A percentile compares a stretch with the other conserved stretches of the same genome.
These are phyloP conservation scores for Fragilariopsis cylindrus DNA, from an alignment of 108 stramenopile species.

Conservation along the genomic window DNA sequence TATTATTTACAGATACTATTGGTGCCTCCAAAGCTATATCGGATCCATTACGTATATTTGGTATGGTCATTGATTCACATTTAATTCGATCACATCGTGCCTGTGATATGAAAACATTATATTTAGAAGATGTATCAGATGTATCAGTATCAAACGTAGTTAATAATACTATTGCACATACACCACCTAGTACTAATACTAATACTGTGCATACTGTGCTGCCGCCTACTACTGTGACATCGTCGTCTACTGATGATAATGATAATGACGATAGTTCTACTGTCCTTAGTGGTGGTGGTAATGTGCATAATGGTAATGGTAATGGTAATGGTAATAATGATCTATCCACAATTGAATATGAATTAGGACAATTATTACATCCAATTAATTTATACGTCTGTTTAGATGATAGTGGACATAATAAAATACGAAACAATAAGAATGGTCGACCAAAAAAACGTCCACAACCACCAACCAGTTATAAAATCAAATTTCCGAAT, in stretches of 20 bases:
- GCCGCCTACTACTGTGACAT: slow-evolving; percentile 4
- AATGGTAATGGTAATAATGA: neutral
- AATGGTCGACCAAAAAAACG: slow-evolving; percentile 20
- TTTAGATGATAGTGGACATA: slow-evolving; percentile 49
- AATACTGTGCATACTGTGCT: neutral
- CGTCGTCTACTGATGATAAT: too few relatives aligned
- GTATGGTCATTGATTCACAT: slow-evolving; percentile 72
- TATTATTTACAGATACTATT: slow-evolving; percentile 52
- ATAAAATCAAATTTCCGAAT: slow-evolving; percentile 62
- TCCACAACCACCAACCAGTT: slow-evolving; percentile 38
- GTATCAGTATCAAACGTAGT: neutral
- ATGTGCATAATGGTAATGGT: too few relatives aligned
- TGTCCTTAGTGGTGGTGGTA: too few relatives aligned
- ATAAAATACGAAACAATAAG: slow-evolving; percentile 1
- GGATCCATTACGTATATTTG: slow-evolving; percentile 71
- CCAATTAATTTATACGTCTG: slow-evolving; percentile 55
- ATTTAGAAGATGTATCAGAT: slow-evolving; percentile 59
- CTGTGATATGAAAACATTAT: slow-evolving; percentile 53
- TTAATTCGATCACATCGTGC: slow-evolving; percentile 59
- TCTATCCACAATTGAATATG: slow-evolving; percentile 58
- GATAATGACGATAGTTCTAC: too few relatives aligned
- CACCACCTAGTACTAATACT: too few relatives aligned
- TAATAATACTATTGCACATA: too few relatives aligned
- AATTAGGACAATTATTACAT: slow-evolving; percentile 53
- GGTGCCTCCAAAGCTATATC: slow-evolving; percentile 49